These are phyloP conservation scores for Trichosporon asahii DNA, from an alignment of 1,284 basidiomycete genomes.

Conservation along the genomic window DNA sequence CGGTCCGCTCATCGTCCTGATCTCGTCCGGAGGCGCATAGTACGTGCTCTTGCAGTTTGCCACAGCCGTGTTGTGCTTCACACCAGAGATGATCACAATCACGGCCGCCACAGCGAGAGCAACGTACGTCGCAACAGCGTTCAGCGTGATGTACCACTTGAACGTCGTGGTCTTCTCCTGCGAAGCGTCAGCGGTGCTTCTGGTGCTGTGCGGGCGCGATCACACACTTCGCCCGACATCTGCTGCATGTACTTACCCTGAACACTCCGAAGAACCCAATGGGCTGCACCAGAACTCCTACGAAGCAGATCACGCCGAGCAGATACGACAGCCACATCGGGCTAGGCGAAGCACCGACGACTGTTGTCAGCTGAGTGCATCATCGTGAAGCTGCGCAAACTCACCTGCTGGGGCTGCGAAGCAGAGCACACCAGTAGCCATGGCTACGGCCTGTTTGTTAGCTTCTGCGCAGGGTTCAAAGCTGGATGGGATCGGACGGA, in stretches of 20 bases:
- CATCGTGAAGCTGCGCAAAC: constrained; percentile 6
- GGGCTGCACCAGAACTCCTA: constrained; percentile 67
- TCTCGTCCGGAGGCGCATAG: constrained; percentile 36
- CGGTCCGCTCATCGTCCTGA: constrained; percentile 41
- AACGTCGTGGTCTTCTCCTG: constrained; percentile 75
- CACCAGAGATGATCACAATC: constrained; percentile 73
- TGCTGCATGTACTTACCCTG: constrained; percentile 58
- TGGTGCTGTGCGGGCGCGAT: background rate
- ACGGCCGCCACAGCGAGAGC: constrained; percentile 72
- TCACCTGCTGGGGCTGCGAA: constrained; percentile 64
- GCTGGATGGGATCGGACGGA: background rate
- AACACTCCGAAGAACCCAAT: constrained; percentile 78
- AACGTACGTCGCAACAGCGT: constrained; percentile 59
- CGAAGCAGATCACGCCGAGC: constrained; percentile 69
- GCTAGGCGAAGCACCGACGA: constrained; percentile 74
- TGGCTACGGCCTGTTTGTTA: constrained; percentile 55
- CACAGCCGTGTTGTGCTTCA: constrained; percentile 67
- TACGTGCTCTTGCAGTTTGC: constrained; percentile 62
- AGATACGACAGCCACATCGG: constrained; percentile 67
- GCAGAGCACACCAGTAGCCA: constrained; percentile 71
- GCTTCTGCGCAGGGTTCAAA: background rate
- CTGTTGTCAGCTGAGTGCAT: constrained; percentile 51
- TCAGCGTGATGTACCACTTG: constrained; percentile 69
- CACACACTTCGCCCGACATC: too few species aligned
- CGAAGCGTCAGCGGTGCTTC: constrained; percentile 8